Conservation (phyloP, 2,329 filamentous ascomycete species). For the Paraphaeosphaeria sporulosa region DNA sequence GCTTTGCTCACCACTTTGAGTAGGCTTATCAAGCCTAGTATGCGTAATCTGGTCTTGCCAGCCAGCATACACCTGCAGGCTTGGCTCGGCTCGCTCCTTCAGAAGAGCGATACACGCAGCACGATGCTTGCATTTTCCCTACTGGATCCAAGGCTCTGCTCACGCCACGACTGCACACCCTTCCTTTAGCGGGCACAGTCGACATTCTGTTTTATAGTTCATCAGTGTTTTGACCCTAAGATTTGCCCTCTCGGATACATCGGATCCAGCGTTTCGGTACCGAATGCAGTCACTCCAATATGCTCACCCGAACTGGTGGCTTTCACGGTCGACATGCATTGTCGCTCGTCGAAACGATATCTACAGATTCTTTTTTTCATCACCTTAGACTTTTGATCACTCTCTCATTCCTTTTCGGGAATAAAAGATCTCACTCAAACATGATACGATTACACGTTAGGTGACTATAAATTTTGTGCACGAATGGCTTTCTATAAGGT, state of each 20-base stretch:
- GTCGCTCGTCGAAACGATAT: background rate
- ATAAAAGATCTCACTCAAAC: background rate
- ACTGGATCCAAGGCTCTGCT: too few relatives aligned
- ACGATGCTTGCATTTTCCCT: too few relatives aligned
- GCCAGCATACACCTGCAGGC: background rate
- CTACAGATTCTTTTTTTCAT: background rate
- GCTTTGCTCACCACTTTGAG: background rate
- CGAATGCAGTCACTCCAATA: background rate
- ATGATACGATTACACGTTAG: background rate
- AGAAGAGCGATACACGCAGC: too few relatives aligned
- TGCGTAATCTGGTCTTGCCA: background rate
- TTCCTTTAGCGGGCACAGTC: background rate
- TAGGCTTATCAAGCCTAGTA: background rate
- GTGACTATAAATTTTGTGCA: background rate
- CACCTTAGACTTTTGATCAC: background rate
- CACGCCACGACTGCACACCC: background rate
- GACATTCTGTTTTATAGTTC: background rate
- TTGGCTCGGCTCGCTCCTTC: too few relatives aligned
- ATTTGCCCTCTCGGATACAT: background rate
- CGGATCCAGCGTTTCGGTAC: background rate
- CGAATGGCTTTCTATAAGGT: too few relatives aligned
- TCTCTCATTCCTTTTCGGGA: background rate
- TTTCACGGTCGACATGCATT: background rate
- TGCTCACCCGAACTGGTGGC: background rate
- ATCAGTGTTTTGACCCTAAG: background rate